Evolutionary conservation across 2,329 filamentous ascomycete genomes (phyloP), one percentile per base, ranked within the genome.

Genomic region (Acephala macrosclerotiorum): DNA sequence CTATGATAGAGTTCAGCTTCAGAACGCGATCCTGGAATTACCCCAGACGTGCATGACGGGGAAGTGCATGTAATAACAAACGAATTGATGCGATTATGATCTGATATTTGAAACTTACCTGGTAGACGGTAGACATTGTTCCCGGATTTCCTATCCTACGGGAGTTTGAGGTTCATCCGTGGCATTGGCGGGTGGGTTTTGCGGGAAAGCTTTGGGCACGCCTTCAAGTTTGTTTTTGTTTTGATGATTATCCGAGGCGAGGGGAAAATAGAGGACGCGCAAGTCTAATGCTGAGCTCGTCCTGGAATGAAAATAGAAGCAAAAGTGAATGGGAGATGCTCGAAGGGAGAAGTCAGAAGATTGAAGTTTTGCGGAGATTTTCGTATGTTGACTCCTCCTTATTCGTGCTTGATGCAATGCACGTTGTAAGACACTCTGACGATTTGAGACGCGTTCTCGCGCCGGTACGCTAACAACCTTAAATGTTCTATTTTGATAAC

Each of bases 101-200:
- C 22, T 26, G 18, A 18, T n/a, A 55, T 12, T 47, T 51, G 14
- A 36, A 49, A 64, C 66, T 61, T 64, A 68, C 66, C 61, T 61
- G 58, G 49, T 36, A 29, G 35, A 38, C 51, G 18, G 63, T 56
- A 36, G 59, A 63, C 66, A 68, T 66, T 40, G 45, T 59, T 47
- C 55, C 36, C 51, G 25, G 33, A 18, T 33, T 53, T 53, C 25
- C 49, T 53, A n/a, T 58, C 63, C 29, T 63, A 60, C 25, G 35
- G 49, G 36, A 26, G 38, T 57, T 36, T 35, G 47, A 49, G 56
- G 12, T 29, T 59, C 53, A 65, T 60, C 45, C 26, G 66, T 36
- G 29, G 55, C 49, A 53, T 53, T 53, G 49, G 25, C 14, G 22
- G 14, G 7, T 3, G 20, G 47, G 22, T 45, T n/a, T 2, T 49